A percentile compares a stretch with the other conserved stretches of the same genome.
phyloP scores from a whole-genome alignment of 2,329 filamentous ascomycete genomes.

The Fusarium sp. region DNA sequence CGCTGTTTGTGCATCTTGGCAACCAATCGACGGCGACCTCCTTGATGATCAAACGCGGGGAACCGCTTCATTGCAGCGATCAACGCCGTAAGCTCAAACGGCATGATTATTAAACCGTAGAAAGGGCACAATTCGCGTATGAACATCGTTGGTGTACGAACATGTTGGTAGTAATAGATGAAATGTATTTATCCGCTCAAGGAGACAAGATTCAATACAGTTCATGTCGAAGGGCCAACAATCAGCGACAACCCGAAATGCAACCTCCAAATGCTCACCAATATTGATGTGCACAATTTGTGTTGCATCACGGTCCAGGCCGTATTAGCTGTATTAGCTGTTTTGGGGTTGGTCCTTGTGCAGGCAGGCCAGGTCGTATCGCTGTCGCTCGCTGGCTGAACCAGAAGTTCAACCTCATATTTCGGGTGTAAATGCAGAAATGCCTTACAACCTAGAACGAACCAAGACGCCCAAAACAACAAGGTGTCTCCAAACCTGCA shows the following conservation, averaged over 20 bases:
- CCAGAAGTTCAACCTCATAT: slow-evolving; percentile 43
- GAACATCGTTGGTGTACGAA: not conserved
- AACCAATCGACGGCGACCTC: slow-evolving; percentile 9
- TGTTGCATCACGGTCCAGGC: slow-evolving; percentile 7
- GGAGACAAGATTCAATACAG: not conserved
- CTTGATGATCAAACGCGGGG: slow-evolving; percentile 4
- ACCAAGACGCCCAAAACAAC: slow-evolving; percentile 25
- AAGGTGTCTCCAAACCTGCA: slow-evolving; percentile 31
- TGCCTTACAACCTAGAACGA: slow-evolving; percentile 35
- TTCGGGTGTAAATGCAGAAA: slow-evolving; percentile 46
- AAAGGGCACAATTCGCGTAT: not conserved
- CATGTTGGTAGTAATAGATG: not conserved
- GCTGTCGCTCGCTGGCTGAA: slow-evolving; percentile 18
- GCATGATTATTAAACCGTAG: slow-evolving; percentile 5
- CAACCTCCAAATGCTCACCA: not conserved
- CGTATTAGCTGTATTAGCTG: slow-evolving; percentile 42
- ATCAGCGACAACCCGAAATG: not conserved
- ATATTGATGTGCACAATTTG: slow-evolving; percentile 13
- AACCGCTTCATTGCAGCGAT: not conserved
- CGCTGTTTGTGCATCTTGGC: not conserved
- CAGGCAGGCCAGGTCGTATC: slow-evolving; percentile 1
- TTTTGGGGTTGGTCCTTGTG: slow-evolving; percentile 37
- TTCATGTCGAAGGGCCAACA: not conserved
- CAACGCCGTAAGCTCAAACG: slow-evolving; percentile 4
- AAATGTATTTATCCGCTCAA: not conserved